Evolutionary conservation across 495 filamentous ascomycete species (phyloP).

Genomic region (Poronia punctata): DNA sequence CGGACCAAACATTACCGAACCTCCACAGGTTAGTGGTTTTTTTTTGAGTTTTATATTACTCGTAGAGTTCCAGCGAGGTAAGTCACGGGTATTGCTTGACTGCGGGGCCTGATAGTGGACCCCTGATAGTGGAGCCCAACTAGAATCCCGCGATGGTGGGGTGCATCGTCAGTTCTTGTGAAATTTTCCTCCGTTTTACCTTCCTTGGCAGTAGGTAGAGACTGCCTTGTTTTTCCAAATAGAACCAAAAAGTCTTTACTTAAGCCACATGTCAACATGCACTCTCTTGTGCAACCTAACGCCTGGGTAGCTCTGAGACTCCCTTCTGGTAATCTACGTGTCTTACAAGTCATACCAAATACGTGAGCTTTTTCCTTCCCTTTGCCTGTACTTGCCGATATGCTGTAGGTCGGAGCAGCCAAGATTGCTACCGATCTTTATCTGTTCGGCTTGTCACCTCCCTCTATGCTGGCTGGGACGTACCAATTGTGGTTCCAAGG

Average conservation of each 20-base stretch:
- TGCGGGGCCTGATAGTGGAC: no score
- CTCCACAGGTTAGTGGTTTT: no score
- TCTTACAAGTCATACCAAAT: constrained; percentile 63
- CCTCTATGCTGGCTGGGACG: not conserved
- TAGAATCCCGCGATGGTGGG: no score
- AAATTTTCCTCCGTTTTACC: no score
- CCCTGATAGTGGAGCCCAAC: no score
- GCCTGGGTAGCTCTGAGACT: constrained; percentile 59
- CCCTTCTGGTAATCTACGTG: constrained; percentile 57
- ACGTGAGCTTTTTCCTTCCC: constrained; percentile 52
- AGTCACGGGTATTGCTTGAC: no score
- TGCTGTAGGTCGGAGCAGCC: no score
- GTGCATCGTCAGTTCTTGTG: no score
- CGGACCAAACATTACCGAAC: no score
- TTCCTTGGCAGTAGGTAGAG: not conserved
- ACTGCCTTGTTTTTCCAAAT: constrained; percentile 2
- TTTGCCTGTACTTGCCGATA: no score
- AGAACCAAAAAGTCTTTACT: not conserved
- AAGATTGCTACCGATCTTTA: constrained; percentile 10
- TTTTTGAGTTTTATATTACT: no score
- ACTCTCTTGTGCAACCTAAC: constrained; percentile 50
- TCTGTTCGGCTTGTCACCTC: constrained; percentile 11
- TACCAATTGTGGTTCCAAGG: constrained; percentile 5
- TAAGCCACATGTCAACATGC: constrained; percentile 20
- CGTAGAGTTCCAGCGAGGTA: no score